Evolutionary conservation across 257 asterid species (phyloP), one percentile per base, ranked within the genome.

Genomic region (Scutellaria baicalensis): DNA sequence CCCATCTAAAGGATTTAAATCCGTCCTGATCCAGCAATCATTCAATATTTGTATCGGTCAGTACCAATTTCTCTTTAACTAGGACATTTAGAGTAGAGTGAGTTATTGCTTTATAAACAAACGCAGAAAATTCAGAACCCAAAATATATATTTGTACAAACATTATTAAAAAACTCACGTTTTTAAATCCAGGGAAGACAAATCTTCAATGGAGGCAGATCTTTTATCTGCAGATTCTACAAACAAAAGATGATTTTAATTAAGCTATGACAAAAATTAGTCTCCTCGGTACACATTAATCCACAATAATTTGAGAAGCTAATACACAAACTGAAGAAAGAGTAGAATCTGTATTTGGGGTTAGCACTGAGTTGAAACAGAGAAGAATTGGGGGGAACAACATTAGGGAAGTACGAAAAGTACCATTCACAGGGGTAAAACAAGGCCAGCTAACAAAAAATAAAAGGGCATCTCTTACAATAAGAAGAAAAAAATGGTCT

Each of bases 101-200:
- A 70, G 66, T 20, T 8, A 55, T 8, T 14, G 59, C n/a, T 27
- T 36, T 62, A 9, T n/a, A 18, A 18, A 52, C 50, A 8, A 20
- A 71, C 38, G 48, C 38, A 62, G 27, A 39, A 9, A 23, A 23
- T 40, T 27, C 59, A 43, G 20, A 11, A 59, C 57, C 63, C 21
- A 43, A 40, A 40, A 12, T n/a, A 21, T 8, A 49, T 20, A 14
- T 56, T 44, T 21, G 65, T 45, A 74, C 60, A 50, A 45, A 44
- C 70, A 57, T 17, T 74, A 58, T 79, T 50, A 13, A 58, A 42
- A 59, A 49, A 81, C 89, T 81, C 75, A 84, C 89, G 86, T 73
- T 79, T 84, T 93, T 65, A 88, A 71, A 82, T 85, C 95, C 85
- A 90, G 81, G 69, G 93, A 84, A 62, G 98, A 75, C 71, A 90